phyloP scores from a whole-genome alignment of 2,329 filamentous ascomycete species.

The Elsinoe australis region DNA sequence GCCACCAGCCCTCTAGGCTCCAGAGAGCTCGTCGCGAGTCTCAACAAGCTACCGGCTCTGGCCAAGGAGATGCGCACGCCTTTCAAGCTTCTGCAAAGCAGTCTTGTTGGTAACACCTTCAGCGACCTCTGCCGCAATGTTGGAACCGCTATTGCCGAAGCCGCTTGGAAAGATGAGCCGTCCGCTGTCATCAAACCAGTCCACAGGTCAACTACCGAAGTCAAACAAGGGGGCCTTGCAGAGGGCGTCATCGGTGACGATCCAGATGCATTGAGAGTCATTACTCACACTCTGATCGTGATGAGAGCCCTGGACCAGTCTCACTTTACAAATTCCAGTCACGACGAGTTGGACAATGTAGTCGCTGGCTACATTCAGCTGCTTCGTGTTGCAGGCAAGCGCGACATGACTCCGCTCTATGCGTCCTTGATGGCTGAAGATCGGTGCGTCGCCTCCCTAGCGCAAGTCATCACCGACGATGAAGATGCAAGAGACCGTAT shows the following conservation, averaged over 20 bases:
- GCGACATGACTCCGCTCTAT: constrained; percentile 78
- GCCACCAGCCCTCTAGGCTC: constrained; percentile 23
- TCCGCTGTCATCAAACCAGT: constrained; percentile 20
- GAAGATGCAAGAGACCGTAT: constrained; percentile 57
- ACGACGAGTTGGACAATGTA: constrained; percentile 50
- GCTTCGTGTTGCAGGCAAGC: constrained; percentile 62
- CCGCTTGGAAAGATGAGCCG: constrained; percentile 23
- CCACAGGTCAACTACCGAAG: constrained; percentile 3
- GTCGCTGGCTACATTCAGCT: constrained; percentile 76
- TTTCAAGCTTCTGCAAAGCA: constrained; percentile 68
- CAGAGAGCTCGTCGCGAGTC: constrained; percentile 48
- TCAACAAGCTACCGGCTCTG: constrained; percentile 52
- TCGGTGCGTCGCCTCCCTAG: constrained; percentile 63
- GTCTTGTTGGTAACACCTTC: constrained; percentile 58
- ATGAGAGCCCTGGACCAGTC: constrained; percentile 45
- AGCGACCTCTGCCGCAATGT: constrained; percentile 38
- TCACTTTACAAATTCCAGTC: constrained; percentile 25
- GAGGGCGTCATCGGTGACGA: constrained; percentile 33
- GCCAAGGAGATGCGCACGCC: constrained; percentile 54
- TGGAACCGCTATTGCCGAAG: constrained; percentile 37
- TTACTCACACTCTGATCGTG: constrained; percentile 53
- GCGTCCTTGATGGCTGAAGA: constrained; percentile 65
- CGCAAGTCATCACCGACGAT: constrained; percentile 68
- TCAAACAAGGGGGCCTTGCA: neutral
- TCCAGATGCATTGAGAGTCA: constrained; percentile 38